phyloP scores from a whole-genome alignment of 768 basidiomycete genomes.

The Russula abietina region DNA sequence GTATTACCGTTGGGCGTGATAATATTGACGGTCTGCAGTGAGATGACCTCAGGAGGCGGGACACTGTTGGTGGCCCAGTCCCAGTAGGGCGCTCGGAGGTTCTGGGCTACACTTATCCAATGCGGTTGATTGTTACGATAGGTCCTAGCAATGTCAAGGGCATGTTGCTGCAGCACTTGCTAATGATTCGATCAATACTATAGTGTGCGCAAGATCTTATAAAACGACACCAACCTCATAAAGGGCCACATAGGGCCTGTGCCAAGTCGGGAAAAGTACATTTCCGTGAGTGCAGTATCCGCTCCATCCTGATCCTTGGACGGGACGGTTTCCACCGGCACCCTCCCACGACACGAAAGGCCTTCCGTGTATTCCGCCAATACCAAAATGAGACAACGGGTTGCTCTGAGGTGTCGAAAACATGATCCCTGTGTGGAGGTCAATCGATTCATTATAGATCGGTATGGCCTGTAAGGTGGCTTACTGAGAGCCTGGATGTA shows the following conservation, averaged over 20 bases:
- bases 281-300: slow-evolving; percentile 55
- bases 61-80: slow-evolving; percentile 42
- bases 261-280: slow-evolving; percentile 51
- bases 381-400: slow-evolving; percentile 38
- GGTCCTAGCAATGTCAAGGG: slow-evolving; percentile 37
- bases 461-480: slow-evolving; percentile 21
- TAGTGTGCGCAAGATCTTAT: not conserved
- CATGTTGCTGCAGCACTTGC: slow-evolving; percentile 44
- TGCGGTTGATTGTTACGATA: slow-evolving; percentile 30
- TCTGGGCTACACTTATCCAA: slow-evolving; percentile 34
- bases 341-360: slow-evolving; percentile 44
- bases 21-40: slow-evolving; percentile 33
- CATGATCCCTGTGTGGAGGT: slow-evolving; percentile 30
- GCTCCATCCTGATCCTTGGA: slow-evolving; percentile 30
- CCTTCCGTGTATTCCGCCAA: slow-evolving; percentile 49
- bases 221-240: slow-evolving; percentile 39
- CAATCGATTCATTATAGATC: not conserved
- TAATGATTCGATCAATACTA: slow-evolving; percentile 24
- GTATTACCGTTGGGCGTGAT: slow-evolving; percentile 31
- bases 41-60: slow-evolving; percentile 39
- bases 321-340: slow-evolving; percentile 30
- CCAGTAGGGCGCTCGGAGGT: slow-evolving; percentile 44
- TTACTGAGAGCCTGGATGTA: slow-evolving; percentile 47
- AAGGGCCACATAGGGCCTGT: slow-evolving; percentile 46
- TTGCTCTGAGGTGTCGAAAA: slow-evolving; percentile 31